These are phyloP conservation scores for Blumeria hordei DNA, from an alignment of 2,329 filamentous ascomycete species.

Conservation along the genomic window DNA sequence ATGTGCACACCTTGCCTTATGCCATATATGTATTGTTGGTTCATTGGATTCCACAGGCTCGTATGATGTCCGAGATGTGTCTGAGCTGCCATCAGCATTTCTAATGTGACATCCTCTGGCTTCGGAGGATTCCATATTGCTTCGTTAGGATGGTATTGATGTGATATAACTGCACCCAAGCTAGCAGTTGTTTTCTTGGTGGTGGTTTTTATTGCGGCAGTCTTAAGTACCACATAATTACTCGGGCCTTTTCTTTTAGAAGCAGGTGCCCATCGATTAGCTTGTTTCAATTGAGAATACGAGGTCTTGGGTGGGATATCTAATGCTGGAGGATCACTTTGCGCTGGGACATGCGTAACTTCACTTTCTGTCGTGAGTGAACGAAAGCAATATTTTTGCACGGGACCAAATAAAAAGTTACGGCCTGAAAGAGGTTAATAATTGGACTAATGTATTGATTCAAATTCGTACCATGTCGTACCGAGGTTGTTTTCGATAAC, in stretches of 20 bases:
- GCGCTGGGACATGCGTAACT: neutral
- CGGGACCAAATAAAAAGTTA: constrained; percentile 13
- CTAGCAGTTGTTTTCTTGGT: neutral
- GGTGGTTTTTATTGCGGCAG: neutral
- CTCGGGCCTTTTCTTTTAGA: neutral
- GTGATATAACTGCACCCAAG: constrained; percentile 22
- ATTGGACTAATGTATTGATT: no score
- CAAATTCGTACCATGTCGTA: no score
- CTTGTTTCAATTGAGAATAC: no score
- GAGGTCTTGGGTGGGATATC: no score
- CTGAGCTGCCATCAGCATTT: constrained; percentile 71
- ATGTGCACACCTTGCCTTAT: constrained; percentile 75
- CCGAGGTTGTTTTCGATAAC: no score
- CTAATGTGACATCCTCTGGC: constrained; percentile 64
- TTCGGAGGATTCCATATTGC: constrained; percentile 48
- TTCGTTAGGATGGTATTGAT: constrained; percentile 38
- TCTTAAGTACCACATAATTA: neutral
- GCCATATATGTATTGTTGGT: constrained; percentile 84
- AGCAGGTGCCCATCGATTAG: constrained; percentile 3
- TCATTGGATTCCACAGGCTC: constrained; percentile 81
- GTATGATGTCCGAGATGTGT: constrained; percentile 78
- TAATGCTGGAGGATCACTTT: no score
- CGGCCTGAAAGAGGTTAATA: no score
- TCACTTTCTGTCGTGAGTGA: constrained; percentile 15
- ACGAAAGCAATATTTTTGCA: constrained; percentile 17